Base-by-base conservation (phyloP, 148 eudicot species). In the Selenicereus undatus region DNA sequence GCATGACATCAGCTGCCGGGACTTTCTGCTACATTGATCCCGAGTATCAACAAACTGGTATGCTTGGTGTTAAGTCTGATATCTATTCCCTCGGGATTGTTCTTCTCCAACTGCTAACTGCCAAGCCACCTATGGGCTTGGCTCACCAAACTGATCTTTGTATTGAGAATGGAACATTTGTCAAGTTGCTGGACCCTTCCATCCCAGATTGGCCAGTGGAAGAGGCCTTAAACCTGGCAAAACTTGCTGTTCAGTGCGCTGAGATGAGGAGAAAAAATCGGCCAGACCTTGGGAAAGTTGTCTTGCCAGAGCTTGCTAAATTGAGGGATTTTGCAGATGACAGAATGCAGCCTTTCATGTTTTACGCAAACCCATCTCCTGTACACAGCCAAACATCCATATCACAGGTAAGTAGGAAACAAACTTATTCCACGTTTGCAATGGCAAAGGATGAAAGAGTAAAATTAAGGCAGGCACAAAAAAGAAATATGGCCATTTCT, bases 21-120 rank as follows among this genome's bases (percentile, higher is more conserved):
- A 92, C 95, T 16, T 90, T 92, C 35, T 90, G 95, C 77, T 92
- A 92, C 85, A 92, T 90, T 30, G 95, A 90, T 78, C 95, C 93
- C 0, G 95, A 92, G 81, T 91, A 91, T 81, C 95, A 91, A 73
- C 93, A 89, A 70, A 91, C 93, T 0, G 95, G 93, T 9, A 89
- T 89, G 91, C 87, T 91, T 27, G 90, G 91, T 35, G 84, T 86
- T 20, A 91, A 90, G 81, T 91, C 95, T 10, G 95, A 91, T 68
- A 83, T 91, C 4, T 91, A 89, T 65, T 91, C 95, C 4, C 80
- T 91, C 7, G 93, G 95, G 42, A 73, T 92, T 10, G 85, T 90
- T 89, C 89, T 90, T 79, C 80, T 92, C 24, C 95, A 92, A 74
- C 71, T 92, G 70, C 69, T 92, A 50, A 92, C 95, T 0, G 93